Percentiles rank a stretch among this genome's conserved stretches.
phyloP scores from a whole-genome alignment of 139 green algal genomes.

The Micromonas pusilla region DNA sequence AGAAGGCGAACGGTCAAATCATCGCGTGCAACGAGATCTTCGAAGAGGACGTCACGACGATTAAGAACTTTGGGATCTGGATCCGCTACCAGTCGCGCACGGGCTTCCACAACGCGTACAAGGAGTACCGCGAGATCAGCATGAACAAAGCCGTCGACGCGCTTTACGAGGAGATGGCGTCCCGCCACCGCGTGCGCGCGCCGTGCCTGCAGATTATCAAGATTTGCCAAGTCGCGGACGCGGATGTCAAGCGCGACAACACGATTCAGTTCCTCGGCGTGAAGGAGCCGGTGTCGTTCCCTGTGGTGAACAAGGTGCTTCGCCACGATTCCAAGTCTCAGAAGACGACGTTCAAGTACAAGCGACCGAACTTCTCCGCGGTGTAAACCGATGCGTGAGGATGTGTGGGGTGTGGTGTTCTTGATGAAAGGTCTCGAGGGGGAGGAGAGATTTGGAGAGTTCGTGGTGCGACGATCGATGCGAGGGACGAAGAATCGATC shows the following conservation, averaged over 20 bases:
- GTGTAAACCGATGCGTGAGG: slow-evolving; percentile 42
- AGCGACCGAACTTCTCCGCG: slow-evolving; percentile 60
- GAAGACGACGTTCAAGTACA: slow-evolving; percentile 82
- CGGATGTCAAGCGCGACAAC: slow-evolving; percentile 81
- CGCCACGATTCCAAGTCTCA: slow-evolving; percentile 48
- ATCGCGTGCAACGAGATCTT: slow-evolving; percentile 96
- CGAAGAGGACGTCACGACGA: slow-evolving; percentile 85
- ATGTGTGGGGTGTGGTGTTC: not conserved
- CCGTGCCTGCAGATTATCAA: slow-evolving; percentile 92
- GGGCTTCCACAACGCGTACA: slow-evolving; percentile 95
- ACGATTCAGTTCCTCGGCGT: slow-evolving; percentile 88
- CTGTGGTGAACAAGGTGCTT: slow-evolving; percentile 61
- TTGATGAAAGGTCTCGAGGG: not conserved
- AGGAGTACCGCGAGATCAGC: slow-evolving; percentile 98
- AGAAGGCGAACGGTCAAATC: slow-evolving; percentile 99
- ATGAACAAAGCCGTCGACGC: slow-evolving; percentile 93
- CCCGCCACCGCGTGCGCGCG: slow-evolving; percentile 82
- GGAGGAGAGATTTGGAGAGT: not conserved
- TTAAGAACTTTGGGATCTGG: slow-evolving; percentile 99
- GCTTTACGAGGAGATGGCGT: slow-evolving; percentile 96
- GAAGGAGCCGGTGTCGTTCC: slow-evolving; percentile 56
- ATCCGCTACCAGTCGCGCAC: slow-evolving; percentile 94
- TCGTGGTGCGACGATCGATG: not conserved
- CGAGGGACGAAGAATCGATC: not conserved
- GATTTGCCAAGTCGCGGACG: slow-evolving; percentile 71